Conservation (phyloP, 768 basidiomycete genomes). For the Xerocomellus dryophilus region DNA sequence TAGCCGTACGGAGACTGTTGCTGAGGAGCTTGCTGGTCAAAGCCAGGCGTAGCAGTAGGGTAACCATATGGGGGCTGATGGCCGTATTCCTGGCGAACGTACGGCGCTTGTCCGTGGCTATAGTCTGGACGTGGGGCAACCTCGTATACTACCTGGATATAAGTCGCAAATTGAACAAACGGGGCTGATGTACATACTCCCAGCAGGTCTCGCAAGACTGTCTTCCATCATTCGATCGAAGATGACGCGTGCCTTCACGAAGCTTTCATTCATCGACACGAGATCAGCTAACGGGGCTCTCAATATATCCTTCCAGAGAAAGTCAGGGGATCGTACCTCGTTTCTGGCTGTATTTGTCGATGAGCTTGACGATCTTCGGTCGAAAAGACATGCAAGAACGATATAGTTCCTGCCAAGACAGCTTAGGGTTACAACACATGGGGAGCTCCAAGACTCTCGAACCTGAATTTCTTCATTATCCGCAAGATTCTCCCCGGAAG, state of each 20-base stretch:
- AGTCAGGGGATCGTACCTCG: slow-evolving; percentile 42
- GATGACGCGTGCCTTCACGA: slow-evolving; percentile 81
- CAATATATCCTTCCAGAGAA: background rate
- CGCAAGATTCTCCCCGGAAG: slow-evolving; percentile 76
- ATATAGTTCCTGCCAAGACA: slow-evolving; percentile 70
- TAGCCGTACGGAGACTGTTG: slow-evolving; percentile 30
- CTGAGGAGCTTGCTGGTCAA: slow-evolving; percentile 43
- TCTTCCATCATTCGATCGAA: slow-evolving; percentile 96
- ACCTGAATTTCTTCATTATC: slow-evolving; percentile 92
- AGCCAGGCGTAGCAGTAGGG: slow-evolving; percentile 33
- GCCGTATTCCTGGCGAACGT: slow-evolving; percentile 32
- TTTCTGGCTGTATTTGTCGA: slow-evolving; percentile 97
- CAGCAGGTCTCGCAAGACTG: slow-evolving; percentile 70
- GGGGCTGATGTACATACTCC: slow-evolving; percentile 39
- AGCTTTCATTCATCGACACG: slow-evolving; percentile 92
- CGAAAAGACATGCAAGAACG: slow-evolving; percentile 83
- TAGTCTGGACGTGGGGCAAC: slow-evolving; percentile 30
- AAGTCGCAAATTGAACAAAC: slow-evolving; percentile 2
- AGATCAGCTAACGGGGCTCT: slow-evolving; percentile 65
- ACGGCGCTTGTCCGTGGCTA: slow-evolving; percentile 22
- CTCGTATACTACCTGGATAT: slow-evolving; percentile 50
- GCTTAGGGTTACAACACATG: slow-evolving; percentile 6
- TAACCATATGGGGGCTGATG: slow-evolving; percentile 49
- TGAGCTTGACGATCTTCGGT: slow-evolving; percentile 93
- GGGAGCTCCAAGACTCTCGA: slow-evolving; percentile 11